These are phyloP conservation scores for Spinacia oleracea DNA, from an alignment of 179 eudicot species.

Conservation along the genomic window DNA sequence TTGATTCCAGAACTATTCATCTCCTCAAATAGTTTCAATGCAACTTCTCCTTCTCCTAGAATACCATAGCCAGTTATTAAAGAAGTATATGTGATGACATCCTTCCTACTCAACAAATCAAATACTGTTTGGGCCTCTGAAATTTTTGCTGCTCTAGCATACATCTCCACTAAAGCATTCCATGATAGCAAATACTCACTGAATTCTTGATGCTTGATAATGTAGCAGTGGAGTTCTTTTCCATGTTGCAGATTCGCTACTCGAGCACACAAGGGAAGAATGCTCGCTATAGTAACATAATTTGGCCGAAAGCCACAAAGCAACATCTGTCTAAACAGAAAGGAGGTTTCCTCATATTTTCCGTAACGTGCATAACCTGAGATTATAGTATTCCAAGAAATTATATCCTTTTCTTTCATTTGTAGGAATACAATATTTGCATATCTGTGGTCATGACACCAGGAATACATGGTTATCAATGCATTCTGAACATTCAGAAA, in stretches of 20 bases:
- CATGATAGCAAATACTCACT: conserved; percentile 51
- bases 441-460: conserved; percentile 64
- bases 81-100: conserved; percentile 82
- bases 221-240: conserved; percentile 78
- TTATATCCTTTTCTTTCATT: conserved; percentile 47
- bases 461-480: conserved; percentile 74
- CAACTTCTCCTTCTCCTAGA: conserved; percentile 66
- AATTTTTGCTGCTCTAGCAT: conserved; percentile 78
- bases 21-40: conserved; percentile 68
- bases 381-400: conserved; percentile 83
- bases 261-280: conserved; percentile 83
- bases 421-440: conserved; percentile 54
- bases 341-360: conserved; percentile 63
- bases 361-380: conserved; percentile 68
- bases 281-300: conserved; percentile 70
- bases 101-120: conserved; percentile 50
- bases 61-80: conserved; percentile 79
- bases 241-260: conserved; percentile 78
- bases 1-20: conserved; percentile 57
- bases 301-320: conserved; percentile 60
- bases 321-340: conserved; percentile 74
- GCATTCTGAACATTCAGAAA: conserved; percentile 64
- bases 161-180: conserved; percentile 80
- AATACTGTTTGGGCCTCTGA: conserved; percentile 59
- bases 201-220: conserved; percentile 51